Evolutionary conservation across 1,284 basidiomycete species (phyloP), one percentile per base, ranked within the genome.

Genomic region (Clitocybe nebularis): DNA sequence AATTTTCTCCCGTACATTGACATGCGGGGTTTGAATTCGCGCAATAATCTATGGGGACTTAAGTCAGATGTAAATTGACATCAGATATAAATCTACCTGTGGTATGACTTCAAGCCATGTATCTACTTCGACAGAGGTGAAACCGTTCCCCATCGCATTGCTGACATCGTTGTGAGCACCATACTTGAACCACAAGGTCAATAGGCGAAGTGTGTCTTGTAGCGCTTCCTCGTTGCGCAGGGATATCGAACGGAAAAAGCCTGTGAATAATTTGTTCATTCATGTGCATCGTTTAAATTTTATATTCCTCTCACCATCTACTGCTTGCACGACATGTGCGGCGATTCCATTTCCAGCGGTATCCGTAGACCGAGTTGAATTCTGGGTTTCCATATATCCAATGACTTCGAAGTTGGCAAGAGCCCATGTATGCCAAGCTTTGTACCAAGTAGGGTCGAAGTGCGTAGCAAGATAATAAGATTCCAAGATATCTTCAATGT

Each of bases 371-470:
- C 79, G 77, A 47, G 69, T 74, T 47, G 84, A 77, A 28, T 66
- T 68, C 53, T 85, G 79, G 39, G 67, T 75, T 60, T 95, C 91
- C 49, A 93, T 68, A 55, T 85, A 79, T n/a, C 78, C 76, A 45
- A 99, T 87, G 48, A 98, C 91, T 51, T 98, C 93, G 52, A 96
- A 96, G 63, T 98, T 98, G 8, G 93, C 89, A 45, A 99, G 69
- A 4, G 96, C 95, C 93, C 94, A 99, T 0, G 93, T 94, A 62
- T 99, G 95, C 95, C 95, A 98, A 11, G 95, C 96, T 65, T 98
- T 97, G 68, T 98, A 98, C 95, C 95, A 99, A 29, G 77, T 76
- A 4, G 87, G 80, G 62, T 99, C 96, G 49, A 93, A 91, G 59
- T 92, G 87, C 2, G 95, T 98, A 0, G 96, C 91, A 25, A 88